Percentiles rank a stretch among this genome's conserved stretches.
These are phyloP conservation scores for Mycoemilia scoparia DNA, from an alignment of 192 early-diverging fungal species.

Conservation along the genomic window DNA sequence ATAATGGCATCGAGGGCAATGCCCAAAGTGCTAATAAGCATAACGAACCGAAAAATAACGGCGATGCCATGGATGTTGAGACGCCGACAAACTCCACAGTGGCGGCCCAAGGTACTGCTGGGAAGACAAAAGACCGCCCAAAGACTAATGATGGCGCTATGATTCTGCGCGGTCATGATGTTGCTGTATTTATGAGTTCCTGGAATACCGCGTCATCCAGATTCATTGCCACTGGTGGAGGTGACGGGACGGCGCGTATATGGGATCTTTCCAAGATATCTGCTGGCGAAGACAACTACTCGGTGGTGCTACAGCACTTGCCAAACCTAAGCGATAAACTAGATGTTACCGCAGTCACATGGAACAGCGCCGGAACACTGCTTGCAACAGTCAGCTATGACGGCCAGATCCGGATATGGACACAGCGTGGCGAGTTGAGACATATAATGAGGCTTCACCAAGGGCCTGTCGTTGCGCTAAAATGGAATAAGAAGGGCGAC, in stretches of 20 bases:
- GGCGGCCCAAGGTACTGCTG: too few relatives aligned
- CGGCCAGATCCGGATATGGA: constrained; percentile 75
- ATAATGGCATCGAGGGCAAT: too few relatives aligned
- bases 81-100: too few relatives aligned
- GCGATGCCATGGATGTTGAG: constrained; percentile 22
- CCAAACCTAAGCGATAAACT: constrained; percentile 21
- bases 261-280: constrained; percentile 54
- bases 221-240: constrained; percentile 51
- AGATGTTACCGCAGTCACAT: constrained; percentile 69
- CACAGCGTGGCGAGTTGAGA: constrained; percentile 39
- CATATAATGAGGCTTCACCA: constrained; percentile 44
- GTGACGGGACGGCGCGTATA: constrained; percentile 70
- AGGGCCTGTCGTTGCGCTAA: constrained; percentile 64
- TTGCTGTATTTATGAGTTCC: constrained; percentile 51
- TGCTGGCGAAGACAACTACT: constrained; percentile 23
- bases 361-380: constrained; percentile 62
- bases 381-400: constrained; percentile 75
- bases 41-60: constrained; percentile 8
- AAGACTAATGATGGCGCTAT: constrained; percentile 26
- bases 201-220: constrained; percentile 56
- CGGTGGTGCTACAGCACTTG: constrained; percentile 37
- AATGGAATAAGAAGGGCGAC: constrained; percentile 68
- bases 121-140: too few relatives aligned
- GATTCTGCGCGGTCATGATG: constrained; percentile 45
- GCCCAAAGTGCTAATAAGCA: constrained; percentile 1